A percentile compares a stretch with the other conserved stretches of the same genome.
These are phyloP conservation scores for Crocinoboletus sp. DNA, from an alignment of 1,284 basidiomycete genomes.

Conservation along the genomic window DNA sequence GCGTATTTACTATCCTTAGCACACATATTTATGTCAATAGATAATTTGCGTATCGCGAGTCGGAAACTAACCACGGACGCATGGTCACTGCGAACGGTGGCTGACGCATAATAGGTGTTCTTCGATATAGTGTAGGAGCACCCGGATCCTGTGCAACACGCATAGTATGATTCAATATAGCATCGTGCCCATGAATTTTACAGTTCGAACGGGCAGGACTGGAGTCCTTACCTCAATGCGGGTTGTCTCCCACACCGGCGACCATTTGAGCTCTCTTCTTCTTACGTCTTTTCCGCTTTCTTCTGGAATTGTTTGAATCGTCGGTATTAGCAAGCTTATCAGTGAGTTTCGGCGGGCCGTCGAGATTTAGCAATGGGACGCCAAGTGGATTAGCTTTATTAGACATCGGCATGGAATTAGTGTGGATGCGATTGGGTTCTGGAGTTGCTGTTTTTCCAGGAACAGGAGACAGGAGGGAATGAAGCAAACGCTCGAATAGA, in stretches of 20 bases:
- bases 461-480: conserved; percentile 14
- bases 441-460: conserved; percentile 6
- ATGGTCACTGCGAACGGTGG: not conserved
- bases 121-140: not conserved
- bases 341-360: conserved; percentile 40
- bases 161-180: not conserved
- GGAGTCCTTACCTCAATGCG: conserved; percentile 17
- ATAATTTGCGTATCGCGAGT: conserved; percentile 3
- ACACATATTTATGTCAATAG: conserved; percentile 21
- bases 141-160: not conserved
- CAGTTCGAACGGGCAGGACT: not conserved
- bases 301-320: conserved; percentile 32
- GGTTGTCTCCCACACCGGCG: conserved; percentile 12
- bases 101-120: conserved; percentile 1
- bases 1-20: conserved; percentile 20
- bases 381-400: conserved; percentile 17
- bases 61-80: not conserved
- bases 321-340: conserved; percentile 32
- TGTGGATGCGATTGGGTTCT: conserved; percentile 6
- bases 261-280: conserved; percentile 42
- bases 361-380: conserved; percentile 52
- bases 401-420: conserved; percentile 2
- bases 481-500: conserved; percentile 11
- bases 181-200: conserved; percentile 1
- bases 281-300: conserved; percentile 52